Conservation (phyloP, 371 early-diverging fungal genomes). For the Apophysomyces variabilis region DNA sequence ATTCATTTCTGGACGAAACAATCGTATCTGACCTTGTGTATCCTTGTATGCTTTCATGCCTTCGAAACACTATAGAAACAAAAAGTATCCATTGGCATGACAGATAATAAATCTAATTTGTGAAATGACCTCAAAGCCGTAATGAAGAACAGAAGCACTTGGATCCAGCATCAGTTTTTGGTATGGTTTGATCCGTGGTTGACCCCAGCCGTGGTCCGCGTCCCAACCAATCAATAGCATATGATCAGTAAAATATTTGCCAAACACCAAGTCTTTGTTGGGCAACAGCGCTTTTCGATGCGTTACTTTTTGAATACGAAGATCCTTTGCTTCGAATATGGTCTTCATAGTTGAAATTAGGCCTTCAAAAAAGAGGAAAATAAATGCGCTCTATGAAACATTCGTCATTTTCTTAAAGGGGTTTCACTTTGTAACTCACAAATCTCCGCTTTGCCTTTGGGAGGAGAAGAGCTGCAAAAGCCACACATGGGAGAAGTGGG, state of each 20-base stretch:
- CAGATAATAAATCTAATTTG: neutral
- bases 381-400: too few species aligned
- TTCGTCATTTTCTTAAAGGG: too few species aligned
- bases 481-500: neutral
- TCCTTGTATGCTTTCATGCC: conserved; percentile 93
- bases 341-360: neutral
- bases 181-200: conserved; percentile 76
- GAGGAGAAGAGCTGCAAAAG: neutral
- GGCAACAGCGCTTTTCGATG: neutral
- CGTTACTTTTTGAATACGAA: neutral
- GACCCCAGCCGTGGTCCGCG: conserved; percentile 70
- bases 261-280: conserved; percentile 79
- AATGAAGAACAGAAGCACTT: conserved; percentile 85
- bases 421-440: too few species aligned
- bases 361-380: neutral
- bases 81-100: neutral
- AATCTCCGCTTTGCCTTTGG: too few species aligned
- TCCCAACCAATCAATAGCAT: conserved; percentile 84
- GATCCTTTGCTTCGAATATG: neutral
- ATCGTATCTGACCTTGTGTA: conserved; percentile 73
- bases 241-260: conserved; percentile 88
- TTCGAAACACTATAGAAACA: conserved; percentile 75
- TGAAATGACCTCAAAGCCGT: conserved; percentile 66
- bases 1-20: conserved; percentile 91
- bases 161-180: conserved; percentile 80